phyloP scores from a whole-genome alignment of 768 basidiomycete genomes.

The Chalciporus chontae region DNA sequence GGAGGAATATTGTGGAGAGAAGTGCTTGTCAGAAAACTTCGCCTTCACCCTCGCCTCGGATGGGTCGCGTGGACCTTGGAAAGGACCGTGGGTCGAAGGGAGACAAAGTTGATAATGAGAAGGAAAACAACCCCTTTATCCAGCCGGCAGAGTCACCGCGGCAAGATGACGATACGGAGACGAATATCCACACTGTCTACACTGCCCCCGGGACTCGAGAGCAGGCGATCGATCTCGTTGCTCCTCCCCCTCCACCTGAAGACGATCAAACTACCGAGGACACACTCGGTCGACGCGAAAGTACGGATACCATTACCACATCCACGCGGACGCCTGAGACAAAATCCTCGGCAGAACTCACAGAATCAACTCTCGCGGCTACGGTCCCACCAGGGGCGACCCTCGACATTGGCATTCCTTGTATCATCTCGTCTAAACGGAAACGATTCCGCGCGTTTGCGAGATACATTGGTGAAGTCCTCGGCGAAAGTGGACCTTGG shows the following conservation, averaged over 20 bases:
- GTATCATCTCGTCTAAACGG: constrained; percentile 81
- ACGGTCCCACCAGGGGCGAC: constrained; percentile 50
- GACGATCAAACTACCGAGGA: constrained; percentile 15
- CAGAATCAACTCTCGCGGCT: constrained; percentile 24
- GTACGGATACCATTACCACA: constrained; percentile 28
- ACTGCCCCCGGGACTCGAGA: constrained; percentile 18
- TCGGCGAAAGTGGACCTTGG: constrained; percentile 81
- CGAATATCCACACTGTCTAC: constrained; percentile 17
- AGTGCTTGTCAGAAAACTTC: constrained; percentile 14
- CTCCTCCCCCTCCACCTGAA: constrained; percentile 11
- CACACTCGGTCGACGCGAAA: constrained; percentile 22
- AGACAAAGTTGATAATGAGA: constrained; percentile 25
- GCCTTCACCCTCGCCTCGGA: constrained; percentile 15
- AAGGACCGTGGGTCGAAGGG: constrained; percentile 39
- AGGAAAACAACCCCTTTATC: constrained; percentile 12
- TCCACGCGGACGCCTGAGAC: constrained; percentile 15
- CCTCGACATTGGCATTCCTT: constrained; percentile 84
- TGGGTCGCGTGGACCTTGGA: constrained; percentile 15
- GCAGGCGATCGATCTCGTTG: constrained; percentile 3
- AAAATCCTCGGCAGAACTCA: constrained; percentile 18
- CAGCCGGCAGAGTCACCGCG: constrained; percentile 32
- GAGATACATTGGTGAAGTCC: constrained; percentile 83
- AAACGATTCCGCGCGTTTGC: constrained; percentile 85
- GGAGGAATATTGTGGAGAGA: constrained; percentile 12
- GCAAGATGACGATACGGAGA: constrained; percentile 37